These are phyloP conservation scores for Pythium phragmiticola DNA, from an alignment of 352 stramenopile species.

Conservation along the genomic window DNA sequence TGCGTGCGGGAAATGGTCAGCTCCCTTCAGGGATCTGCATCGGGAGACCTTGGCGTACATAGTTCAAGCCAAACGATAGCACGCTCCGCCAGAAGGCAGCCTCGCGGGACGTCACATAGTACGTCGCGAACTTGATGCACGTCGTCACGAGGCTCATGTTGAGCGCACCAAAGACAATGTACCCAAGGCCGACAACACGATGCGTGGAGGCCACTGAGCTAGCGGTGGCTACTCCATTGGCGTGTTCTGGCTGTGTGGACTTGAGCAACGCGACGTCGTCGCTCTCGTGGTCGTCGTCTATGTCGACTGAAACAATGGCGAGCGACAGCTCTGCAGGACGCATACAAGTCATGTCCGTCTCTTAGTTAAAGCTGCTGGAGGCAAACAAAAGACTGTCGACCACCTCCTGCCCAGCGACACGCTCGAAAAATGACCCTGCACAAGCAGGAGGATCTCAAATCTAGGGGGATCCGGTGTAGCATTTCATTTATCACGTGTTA, in stretches of 20 bases:
- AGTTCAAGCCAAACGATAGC: slow-evolving; percentile 53
- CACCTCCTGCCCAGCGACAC: no score
- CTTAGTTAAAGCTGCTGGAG: no score
- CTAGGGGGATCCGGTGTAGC: no score
- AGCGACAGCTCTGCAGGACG: background rate
- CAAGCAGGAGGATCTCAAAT: no score
- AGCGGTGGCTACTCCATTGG: no score
- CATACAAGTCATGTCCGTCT: background rate
- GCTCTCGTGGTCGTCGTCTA: background rate
- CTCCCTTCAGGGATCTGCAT: slow-evolving; percentile 28
- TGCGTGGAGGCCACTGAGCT: slow-evolving; percentile 1
- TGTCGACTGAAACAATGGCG: no score
- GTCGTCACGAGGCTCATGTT: slow-evolving; percentile 65
- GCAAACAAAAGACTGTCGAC: no score
- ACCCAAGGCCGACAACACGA: slow-evolving; percentile 35
- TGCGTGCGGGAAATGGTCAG: slow-evolving; percentile 34
- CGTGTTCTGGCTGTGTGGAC: background rate
- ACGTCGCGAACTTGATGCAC: slow-evolving; percentile 60
- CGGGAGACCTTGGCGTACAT: slow-evolving; percentile 24
- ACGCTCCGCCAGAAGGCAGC: slow-evolving; percentile 55
- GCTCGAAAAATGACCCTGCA: no score
- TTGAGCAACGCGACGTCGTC: slow-evolving; percentile 10
- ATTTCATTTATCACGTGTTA: no score
- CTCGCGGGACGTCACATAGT: slow-evolving; percentile 50
- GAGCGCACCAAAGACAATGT: slow-evolving; percentile 48